Evolutionary conservation across 176 grass and related monocot species (phyloP).

Genomic region (Elymus sibiricus): DNA sequence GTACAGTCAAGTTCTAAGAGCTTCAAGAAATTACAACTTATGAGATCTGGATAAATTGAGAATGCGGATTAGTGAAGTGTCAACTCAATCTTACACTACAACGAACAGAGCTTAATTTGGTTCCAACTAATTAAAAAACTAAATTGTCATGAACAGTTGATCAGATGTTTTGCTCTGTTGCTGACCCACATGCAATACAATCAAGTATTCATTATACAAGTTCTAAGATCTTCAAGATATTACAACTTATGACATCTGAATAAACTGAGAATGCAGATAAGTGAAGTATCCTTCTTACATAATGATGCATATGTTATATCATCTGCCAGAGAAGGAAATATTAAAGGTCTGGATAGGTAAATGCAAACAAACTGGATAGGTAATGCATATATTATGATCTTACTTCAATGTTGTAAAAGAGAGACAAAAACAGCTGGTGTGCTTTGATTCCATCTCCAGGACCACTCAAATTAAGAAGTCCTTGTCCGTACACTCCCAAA

Average conservation of each 20-base stretch:
- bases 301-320: slow-evolving; percentile 6
- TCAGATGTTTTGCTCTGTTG: neutral
- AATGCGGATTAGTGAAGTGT: neutral
- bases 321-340: neutral
- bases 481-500: slow-evolving; percentile 97
- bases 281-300: neutral
- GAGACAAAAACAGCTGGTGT: slow-evolving; percentile 74
- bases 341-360: neutral
- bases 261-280: slow-evolving; percentile 16
- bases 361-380: neutral
- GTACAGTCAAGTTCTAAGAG: neutral
- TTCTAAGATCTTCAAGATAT: neutral
- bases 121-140: slow-evolving; percentile 10
- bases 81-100: neutral
- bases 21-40: neutral
- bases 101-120: slow-evolving; percentile 6
- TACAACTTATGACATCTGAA: neutral
- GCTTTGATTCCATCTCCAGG: slow-evolving; percentile 93
- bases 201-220: neutral
- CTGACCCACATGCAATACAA: neutral
- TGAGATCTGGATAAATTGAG: neutral
- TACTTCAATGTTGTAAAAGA: slow-evolving; percentile 99
- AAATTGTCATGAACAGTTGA: neutral
- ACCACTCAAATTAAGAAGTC: slow-evolving; percentile 93
- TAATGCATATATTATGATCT: slow-evolving; percentile 29